Base-by-base conservation (phyloP, 2,329 filamentous ascomycete genomes). In the Arthrobotrys entomopaga region DNA sequence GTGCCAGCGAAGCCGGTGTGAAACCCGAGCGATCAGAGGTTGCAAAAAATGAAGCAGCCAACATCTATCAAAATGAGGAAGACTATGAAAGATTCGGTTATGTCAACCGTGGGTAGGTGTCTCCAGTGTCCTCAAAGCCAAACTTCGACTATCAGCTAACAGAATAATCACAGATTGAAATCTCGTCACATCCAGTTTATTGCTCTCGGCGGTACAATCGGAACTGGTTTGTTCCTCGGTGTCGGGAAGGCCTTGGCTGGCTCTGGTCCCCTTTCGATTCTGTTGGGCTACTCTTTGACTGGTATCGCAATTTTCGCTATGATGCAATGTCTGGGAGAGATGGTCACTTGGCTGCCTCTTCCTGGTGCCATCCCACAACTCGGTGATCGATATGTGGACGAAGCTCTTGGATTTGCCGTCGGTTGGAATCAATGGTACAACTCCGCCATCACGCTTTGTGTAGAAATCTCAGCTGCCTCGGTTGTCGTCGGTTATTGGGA, bases 231-330 rank as follows among this genome's bases (percentile, higher is more conserved):
- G 49, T 91, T 92, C 81, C 85, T 92, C 38, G 89, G 89, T 59
- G 88, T 86, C 57, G 89, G 90, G 50, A 82, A 82, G 46, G 87
- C 88, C 13, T 83, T 92, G 61, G 83, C 86, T 67, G 86, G 84
- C 56, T 85, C 88, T 8, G 90, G 90, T 0, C 90, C 90, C 8
- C 87, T 86, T 0, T 87, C 88, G 29, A 86, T 88, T 42, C 83
- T 92, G 53, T 85, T 92, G 77, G 89, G 88, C 54, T 92, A 90
- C 79, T 79, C 87, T 70, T 89, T 90, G 76, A 85, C 93, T 79
- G 91, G 90, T 59, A 84, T 87, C 15, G 86, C 93, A 70, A 87
- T 94, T 54, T 94, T 87, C 83, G 88, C 88, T 3, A 88, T 93
- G 81, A 93, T 94, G 89, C 84, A 85, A 54, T 85, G 85, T 52